These are phyloP conservation scores for Suillus ampliporus DNA, from an alignment of 768 basidiomycete genomes.

Conservation along the genomic window DNA sequence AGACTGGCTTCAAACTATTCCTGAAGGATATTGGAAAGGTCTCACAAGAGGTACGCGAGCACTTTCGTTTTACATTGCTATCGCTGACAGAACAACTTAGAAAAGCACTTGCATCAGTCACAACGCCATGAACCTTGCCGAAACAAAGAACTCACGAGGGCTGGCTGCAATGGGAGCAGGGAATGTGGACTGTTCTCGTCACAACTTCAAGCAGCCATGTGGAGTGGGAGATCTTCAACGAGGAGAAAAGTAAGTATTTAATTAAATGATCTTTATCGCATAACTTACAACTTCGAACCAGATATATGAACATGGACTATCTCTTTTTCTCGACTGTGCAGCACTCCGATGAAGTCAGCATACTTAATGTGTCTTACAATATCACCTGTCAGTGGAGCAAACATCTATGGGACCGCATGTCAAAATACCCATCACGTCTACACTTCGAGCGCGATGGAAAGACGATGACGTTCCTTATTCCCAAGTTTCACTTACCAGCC, in stretches of 20 bases:
- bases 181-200: conserved; percentile 28
- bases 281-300: no score
- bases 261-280: no score
- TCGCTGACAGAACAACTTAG: no score
- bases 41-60: not conserved
- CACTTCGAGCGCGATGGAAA: no score
- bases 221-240: conserved; percentile 23
- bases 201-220: conserved; percentile 33
- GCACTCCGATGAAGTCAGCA: not conserved
- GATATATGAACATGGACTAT: conserved; percentile 26
- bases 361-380: conserved; percentile 21
- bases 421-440: no score
- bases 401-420: no score
- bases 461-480: no score
- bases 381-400: not conserved
- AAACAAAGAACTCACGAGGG: not conserved
- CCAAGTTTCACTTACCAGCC: no score
- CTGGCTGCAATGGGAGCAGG: conserved; percentile 25
- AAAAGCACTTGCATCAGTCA: conserved; percentile 34
- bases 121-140: conserved; percentile 31
- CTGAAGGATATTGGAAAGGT: conserved; percentile 23
- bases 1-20: conserved; percentile 24
- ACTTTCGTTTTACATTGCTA: no score
- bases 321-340: conserved; percentile 12
- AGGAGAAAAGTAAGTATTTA: conserved; percentile 18